A percentile compares a stretch with the other conserved stretches of the same genome.
Conservation (phyloP, 1,139 yeast species). For the Blastobotrys illinoisensis region DNA sequence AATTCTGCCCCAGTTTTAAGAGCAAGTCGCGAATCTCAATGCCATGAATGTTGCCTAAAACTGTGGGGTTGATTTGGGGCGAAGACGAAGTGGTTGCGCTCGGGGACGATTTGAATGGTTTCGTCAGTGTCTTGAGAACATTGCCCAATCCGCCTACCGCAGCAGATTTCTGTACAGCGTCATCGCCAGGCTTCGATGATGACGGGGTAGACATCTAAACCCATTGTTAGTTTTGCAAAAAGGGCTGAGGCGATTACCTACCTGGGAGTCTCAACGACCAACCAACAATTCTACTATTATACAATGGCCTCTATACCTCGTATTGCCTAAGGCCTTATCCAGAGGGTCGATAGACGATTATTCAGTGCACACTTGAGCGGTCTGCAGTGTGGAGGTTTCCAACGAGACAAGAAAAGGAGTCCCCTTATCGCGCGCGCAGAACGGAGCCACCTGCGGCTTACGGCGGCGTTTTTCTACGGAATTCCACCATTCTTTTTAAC, state of each 20-base stretch:
- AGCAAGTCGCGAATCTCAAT: constrained; percentile 46
- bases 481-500: background rate
- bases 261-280: background rate
- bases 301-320: background rate
- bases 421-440: background rate
- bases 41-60: constrained; percentile 58
- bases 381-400: background rate
- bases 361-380: background rate
- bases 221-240: background rate
- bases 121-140: constrained; percentile 52
- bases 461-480: background rate
- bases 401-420: background rate
- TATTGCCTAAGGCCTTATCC: background rate
- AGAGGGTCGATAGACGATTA: background rate
- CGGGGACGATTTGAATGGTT: constrained; percentile 40
- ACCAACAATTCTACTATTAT: background rate
- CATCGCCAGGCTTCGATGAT: background rate
- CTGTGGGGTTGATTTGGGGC: constrained; percentile 46
- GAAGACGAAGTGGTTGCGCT: constrained; percentile 19
- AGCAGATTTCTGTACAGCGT: constrained; percentile 20
- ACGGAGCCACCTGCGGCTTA: background rate
- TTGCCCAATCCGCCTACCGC: constrained; percentile 24
- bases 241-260: background rate
- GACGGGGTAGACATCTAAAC: background rate
- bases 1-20: constrained; percentile 37